Base-by-base conservation (phyloP, 2,329 filamentous ascomycete genomes). In the Penicillium nordicum region DNA sequence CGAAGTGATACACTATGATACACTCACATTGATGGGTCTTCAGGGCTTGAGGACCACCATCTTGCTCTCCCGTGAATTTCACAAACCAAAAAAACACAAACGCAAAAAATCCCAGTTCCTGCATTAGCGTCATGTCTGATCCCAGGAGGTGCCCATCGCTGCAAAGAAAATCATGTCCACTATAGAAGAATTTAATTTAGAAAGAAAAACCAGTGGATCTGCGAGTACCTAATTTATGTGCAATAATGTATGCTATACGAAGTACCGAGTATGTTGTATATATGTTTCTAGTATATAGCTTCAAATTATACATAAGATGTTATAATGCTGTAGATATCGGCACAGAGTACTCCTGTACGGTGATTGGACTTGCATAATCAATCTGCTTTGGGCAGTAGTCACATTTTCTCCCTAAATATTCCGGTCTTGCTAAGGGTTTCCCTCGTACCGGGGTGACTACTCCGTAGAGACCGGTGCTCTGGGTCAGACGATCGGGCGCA, bases 101-200 rank as follows among this genome's bases (percentile, higher is more conserved):
- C 49, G 49, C 49, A 51, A 46, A 38, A 46, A 46, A 47, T 46
- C 58, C 63, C 63, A 71, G 70, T 73, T 72, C 70, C 70, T 73
- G 70, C 70, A 71, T 71, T 73, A 73, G 70, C 63, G 69, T 50
- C 62, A 61, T 64, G 53, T 62, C 58, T 57, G 58, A 59, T 57
- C 53, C 53, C 36, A 55, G 29, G 38, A 40, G 41, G 55, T 49
- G 40, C 25, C 46, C 37, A 23, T 50, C 41, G 21, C 52, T 55
- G 52, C 52, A 55, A 37, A 50, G 52, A n/a, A 55, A 55, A 50
- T 50, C 52, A 51, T 42, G 45, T 50, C 52, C 51, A 50, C 55
- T 37, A 36, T 55, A 16, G 29, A 29, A n/a, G 25, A 47, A 47
- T 37, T 34, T 50, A 25, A 50, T 51, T 41, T 30, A n/a, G 25